These are phyloP conservation scores for Styphnolobium japonicum DNA, from an alignment of 306 rosid species.

Conservation along the genomic window DNA sequence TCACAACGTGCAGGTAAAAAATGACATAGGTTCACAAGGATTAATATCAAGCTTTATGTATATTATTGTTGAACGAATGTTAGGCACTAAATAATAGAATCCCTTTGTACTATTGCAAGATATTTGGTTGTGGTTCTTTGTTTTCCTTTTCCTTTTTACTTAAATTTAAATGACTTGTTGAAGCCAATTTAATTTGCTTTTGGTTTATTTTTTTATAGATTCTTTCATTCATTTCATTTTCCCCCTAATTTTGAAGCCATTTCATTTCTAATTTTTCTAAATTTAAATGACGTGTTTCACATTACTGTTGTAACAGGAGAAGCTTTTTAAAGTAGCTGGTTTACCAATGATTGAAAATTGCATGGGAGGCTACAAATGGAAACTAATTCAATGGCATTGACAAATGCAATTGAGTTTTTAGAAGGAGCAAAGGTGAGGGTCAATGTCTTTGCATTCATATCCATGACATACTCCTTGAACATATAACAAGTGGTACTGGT, in stretches of 20 bases:
- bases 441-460: too few species aligned
- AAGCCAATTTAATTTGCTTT: neutral
- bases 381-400: too few species aligned
- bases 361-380: conserved; percentile 94
- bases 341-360: conserved; percentile 96
- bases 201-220: conserved; percentile 2
- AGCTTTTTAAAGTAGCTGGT: conserved; percentile 89
- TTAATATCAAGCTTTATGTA: too few species aligned
- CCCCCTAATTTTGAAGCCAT: too few species aligned
- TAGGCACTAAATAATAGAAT: neutral
- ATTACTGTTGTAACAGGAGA: conserved; percentile 60
- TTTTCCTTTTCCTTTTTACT: too few species aligned
- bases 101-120: neutral
- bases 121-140: too few species aligned
- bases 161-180: neutral
- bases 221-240: neutral
- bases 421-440: too few species aligned
- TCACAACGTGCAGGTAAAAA: conserved; percentile 86
- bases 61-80: neutral
- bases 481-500: too few species aligned
- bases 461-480: too few species aligned
- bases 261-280: too few species aligned
- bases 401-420: too few species aligned
- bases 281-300: too few species aligned
- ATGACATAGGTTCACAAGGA: neutral